Evolutionary conservation across 192 early-diverging fungal species (phyloP).

Genomic region (Fimicolochytrium jonesii): DNA sequence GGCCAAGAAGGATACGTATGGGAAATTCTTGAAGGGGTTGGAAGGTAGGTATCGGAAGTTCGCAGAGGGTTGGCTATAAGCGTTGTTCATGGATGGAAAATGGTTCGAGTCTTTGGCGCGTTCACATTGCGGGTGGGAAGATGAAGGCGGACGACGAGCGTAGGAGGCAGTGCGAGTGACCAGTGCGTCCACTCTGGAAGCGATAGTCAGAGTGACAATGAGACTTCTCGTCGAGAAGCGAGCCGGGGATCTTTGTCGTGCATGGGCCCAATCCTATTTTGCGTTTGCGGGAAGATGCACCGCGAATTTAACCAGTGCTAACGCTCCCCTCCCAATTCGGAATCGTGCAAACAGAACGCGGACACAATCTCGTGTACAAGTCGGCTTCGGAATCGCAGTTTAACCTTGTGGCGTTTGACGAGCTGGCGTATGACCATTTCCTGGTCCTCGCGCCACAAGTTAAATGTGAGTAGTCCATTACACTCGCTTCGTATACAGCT

Average conservation of each 20-base stretch:
- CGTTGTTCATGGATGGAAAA: too few species aligned
- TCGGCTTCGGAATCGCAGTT: slow-evolving; percentile 50
- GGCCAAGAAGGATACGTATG: slow-evolving; percentile 12
- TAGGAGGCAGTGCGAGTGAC: too few species aligned
- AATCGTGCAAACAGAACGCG: slow-evolving; percentile 39
- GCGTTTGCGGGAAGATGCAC: not conserved
- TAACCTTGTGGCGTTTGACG: slow-evolving; percentile 54
- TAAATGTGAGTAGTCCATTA: slow-evolving; percentile 40
- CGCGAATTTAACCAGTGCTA: not conserved
- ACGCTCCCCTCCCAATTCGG: not conserved
- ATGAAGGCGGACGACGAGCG: too few species aligned
- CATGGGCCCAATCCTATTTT: too few species aligned
- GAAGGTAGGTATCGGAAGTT: slow-evolving; percentile 30
- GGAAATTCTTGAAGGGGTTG: slow-evolving; percentile 27
- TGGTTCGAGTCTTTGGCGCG: too few species aligned
- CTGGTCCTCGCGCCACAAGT: slow-evolving; percentile 75
- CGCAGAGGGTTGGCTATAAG: too few species aligned
- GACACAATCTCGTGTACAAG: slow-evolving; percentile 56
- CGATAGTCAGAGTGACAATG: not conserved
- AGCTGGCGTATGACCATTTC: slow-evolving; percentile 74
- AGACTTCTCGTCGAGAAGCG: not conserved
- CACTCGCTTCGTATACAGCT: slow-evolving; percentile 1
- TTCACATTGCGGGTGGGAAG: too few species aligned
- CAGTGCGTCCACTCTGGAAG: too few species aligned
- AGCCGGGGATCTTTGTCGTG: not conserved